phyloP scores from a whole-genome alignment of 2,329 filamentous ascomycete species.

The Scedosporium boydii region DNA sequence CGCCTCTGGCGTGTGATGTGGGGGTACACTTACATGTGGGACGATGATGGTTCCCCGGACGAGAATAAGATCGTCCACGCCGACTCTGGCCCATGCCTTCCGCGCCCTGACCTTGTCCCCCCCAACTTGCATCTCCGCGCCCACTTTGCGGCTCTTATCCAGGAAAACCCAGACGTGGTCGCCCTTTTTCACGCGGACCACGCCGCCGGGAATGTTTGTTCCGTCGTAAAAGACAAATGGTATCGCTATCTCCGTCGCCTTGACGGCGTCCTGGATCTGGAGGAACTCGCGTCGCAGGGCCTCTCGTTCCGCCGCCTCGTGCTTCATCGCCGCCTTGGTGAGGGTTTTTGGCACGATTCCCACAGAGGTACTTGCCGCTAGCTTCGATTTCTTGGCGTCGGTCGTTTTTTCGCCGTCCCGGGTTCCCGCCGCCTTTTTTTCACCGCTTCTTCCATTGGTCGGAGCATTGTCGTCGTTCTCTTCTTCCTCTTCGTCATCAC shows the following conservation, averaged over 20 bases:
- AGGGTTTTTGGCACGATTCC: conserved; percentile 56
- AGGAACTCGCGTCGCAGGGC: conserved; percentile 76
- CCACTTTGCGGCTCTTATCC: conserved; percentile 83
- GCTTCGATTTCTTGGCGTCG: conserved; percentile 29
- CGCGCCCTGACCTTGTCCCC: conserved; percentile 49
- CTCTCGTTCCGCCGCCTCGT: conserved; percentile 71
- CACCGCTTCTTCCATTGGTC: conserved; percentile 11
- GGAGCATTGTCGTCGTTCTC: conserved; percentile 31
- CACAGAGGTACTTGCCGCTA: conserved; percentile 54
- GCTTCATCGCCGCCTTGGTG: conserved; percentile 65
- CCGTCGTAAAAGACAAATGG: conserved; percentile 98
- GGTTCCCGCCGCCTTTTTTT: conserved; percentile 10
- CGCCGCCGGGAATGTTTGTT: conserved; percentile 76
- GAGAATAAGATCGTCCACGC: conserved; percentile 91
- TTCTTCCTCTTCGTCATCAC: conserved; percentile 56
- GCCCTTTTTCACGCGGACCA: conserved; percentile 82
- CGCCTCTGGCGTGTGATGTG: neutral
- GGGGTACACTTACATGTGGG: conserved; percentile 65
- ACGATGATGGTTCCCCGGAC: conserved; percentile 86
- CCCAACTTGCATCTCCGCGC: conserved; percentile 70
- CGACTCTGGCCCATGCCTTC: conserved; percentile 84
- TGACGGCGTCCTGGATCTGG: conserved; percentile 73
- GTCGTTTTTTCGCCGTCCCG: neutral
- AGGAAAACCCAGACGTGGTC: conserved; percentile 90
- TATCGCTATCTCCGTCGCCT: conserved; percentile 78